Base-by-base conservation (phyloP, 225 moss, liverwort and hornwort genomes). In the Polytrichum commune region DNA sequence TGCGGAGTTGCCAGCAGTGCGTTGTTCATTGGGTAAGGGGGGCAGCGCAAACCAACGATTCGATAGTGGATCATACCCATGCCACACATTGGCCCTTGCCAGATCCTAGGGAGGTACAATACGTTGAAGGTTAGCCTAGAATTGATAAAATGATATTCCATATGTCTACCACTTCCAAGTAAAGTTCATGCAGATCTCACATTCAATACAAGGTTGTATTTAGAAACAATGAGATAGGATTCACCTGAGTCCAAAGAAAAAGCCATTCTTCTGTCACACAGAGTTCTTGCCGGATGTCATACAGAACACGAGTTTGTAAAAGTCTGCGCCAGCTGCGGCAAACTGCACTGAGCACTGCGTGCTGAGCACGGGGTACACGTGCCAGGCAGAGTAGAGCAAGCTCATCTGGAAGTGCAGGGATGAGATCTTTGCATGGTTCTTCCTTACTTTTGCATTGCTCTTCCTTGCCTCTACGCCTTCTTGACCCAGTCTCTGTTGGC, bases 11-110 rank as follows among this genome's bases (percentile, higher is more conserved):
- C 91, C 80, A 69, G 95, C 93, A 35, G 91, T 91, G 79, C 86
- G 85, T 75, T 95, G 95, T 69, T 93, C 93, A 77, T 93, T 87
- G 67, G 93, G 93, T 30, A 95, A 75, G 25, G 90, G 78, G 30
- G 95, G 95, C 30, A 95, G 89, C 62, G 91, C 87, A 81, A 95
- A 95, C 95, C 95, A 95, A 79, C 88, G 88, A 70, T 93, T 90
- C 69, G 91, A 90, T 62, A 81, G 75, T 33, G 95, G 95, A 76
- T 95, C 95, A 82, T 91, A 95, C 53, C 95, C 95, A 73, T 95
- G 95, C 95, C 95, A 95, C 74, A 95, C 93, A 76, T 95, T 95
- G 84, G 86, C 88, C 84, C 90, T 88, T 75, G 77, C 79, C 76
- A 80, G 64, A 70, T 93, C 90, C 87, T 88, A 88, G 67, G 60